Evolutionary conservation across 768 basidiomycete species (phyloP), one percentile per base, ranked within the genome.

Genomic region (Mycena galopus): DNA sequence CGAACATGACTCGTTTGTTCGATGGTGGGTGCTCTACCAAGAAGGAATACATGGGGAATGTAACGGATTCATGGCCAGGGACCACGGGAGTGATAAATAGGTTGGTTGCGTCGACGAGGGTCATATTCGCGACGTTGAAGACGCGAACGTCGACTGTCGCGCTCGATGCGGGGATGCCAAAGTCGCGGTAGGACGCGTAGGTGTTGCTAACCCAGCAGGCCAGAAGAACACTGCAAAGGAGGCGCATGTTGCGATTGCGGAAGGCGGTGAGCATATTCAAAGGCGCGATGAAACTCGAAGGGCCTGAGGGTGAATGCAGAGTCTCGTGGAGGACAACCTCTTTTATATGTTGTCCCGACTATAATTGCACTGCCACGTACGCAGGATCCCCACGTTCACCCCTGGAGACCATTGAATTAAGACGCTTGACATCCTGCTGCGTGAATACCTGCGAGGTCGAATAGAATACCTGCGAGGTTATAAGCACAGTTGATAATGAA

Each of bases 101-200:
- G 21, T 60, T 25, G 11, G 56, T 30, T 30, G n/a, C 25, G 42
- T 32, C 47, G 1, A 55, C 16, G 51, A 67, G 8, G 29, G 53
- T 55, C 1, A 37, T 23, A 61, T 19, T 65, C 19, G 51, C 72
- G 25, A 65, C 44, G 16, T 74, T 51, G 56, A 74, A 62, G 14
- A 55, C 65, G 11, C 60, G 39, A 14, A 74, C 69, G 16, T 58
- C 17, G 63, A 74, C 73, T 30, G 64, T 65, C 9, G 68, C 21
- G 23, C 27, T 50, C 12, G 65, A 71, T 44, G 37, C 11, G 14
- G 67, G 63, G 27, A 72, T 75, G 12, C 66, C 71, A 10, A 56
- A 37, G 37, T 69, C 60, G 21, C 8, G 23, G 50, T 25, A 47
- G 47, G 55, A 57, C 0, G 65, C 65, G 65, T 57, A 37, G 12